Percentiles rank a stretch among this genome's conserved stretches.
These are phyloP conservation scores for Neurospora terricola DNA, from an alignment of 495 filamentous ascomycete species.

Conservation along the genomic window DNA sequence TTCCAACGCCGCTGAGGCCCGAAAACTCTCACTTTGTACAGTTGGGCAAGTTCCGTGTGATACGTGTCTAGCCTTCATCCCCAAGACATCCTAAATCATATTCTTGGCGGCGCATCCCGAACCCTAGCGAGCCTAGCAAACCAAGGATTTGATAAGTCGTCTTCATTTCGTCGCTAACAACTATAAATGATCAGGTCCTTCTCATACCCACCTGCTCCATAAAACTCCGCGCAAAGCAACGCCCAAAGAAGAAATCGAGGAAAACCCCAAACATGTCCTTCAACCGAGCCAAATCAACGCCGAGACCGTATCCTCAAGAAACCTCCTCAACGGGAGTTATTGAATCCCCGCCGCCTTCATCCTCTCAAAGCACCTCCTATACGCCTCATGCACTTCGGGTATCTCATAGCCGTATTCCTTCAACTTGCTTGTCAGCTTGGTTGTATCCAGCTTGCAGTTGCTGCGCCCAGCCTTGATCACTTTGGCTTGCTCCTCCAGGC, in stretches of 20 bases:
- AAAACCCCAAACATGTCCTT: background rate
- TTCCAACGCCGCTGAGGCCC: background rate
- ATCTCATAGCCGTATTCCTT: constrained; percentile 48
- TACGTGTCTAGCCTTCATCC: background rate
- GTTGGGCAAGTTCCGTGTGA: background rate
- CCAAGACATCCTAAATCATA: background rate
- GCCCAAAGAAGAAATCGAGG: background rate
- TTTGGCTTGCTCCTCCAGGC: constrained; percentile 53
- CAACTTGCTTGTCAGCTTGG: constrained; percentile 49
- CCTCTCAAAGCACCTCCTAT: constrained; percentile 50
- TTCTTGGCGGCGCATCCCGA: background rate
- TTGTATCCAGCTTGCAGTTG: constrained; percentile 54
- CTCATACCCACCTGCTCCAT: background rate
- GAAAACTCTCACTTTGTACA: background rate
- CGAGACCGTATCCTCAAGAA: background rate
- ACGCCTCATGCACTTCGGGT: constrained; percentile 54
- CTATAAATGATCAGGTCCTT: background rate
- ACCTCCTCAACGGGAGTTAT: constrained; percentile 9
- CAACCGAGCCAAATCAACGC: background rate
- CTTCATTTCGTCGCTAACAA: background rate
- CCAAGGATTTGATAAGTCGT: background rate
- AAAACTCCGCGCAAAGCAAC: background rate
- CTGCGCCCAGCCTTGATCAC: constrained; percentile 55
- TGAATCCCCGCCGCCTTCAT: constrained; percentile 49
- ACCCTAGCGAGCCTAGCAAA: background rate